phyloP scores from a whole-genome alignment of 116 monocot genomes.

The Phalaenopsis hybrid region DNA sequence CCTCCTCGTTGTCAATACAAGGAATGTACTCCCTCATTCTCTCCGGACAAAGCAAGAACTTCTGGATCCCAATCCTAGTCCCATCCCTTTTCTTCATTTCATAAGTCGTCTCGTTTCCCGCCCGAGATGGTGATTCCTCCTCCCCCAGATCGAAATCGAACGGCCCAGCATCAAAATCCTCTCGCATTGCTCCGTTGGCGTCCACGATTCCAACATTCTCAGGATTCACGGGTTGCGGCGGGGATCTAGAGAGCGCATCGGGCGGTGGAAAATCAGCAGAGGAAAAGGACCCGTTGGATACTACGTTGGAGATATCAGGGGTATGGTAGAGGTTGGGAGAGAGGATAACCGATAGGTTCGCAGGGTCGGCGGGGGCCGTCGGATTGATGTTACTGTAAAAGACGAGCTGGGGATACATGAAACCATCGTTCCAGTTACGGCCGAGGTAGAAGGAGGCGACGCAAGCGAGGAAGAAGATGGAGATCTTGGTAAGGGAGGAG shows the following conservation, averaged over 20 bases:
- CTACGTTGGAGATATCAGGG: background rate
- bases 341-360: conserved; percentile 20
- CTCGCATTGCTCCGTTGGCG: conserved; percentile 61
- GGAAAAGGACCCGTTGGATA: background rate
- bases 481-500: conserved; percentile 25
- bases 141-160: conserved; percentile 32
- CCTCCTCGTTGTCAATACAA: conserved; percentile 91
- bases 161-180: conserved; percentile 50
- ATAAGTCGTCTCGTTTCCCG: conserved; percentile 15
- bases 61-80: conserved; percentile 27
- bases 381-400: conserved; percentile 25
- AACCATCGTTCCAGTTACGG: conserved; percentile 43
- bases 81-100: conserved; percentile 6
- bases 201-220: conserved; percentile 67
- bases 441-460: conserved; percentile 73
- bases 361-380: background rate
- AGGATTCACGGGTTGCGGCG: conserved; percentile 13
- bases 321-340: conserved; percentile 23
- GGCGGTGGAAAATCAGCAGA: conserved; percentile 20
- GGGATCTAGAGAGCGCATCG: conserved; percentile 13
- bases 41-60: conserved; percentile 51
- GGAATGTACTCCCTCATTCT: conserved; percentile 87
- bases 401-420: conserved; percentile 20
- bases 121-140: background rate
- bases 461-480: conserved; percentile 35